phyloP scores from a whole-genome alignment of 2,329 filamentous ascomycete genomes.

The Aphanoascus verrucosus region DNA sequence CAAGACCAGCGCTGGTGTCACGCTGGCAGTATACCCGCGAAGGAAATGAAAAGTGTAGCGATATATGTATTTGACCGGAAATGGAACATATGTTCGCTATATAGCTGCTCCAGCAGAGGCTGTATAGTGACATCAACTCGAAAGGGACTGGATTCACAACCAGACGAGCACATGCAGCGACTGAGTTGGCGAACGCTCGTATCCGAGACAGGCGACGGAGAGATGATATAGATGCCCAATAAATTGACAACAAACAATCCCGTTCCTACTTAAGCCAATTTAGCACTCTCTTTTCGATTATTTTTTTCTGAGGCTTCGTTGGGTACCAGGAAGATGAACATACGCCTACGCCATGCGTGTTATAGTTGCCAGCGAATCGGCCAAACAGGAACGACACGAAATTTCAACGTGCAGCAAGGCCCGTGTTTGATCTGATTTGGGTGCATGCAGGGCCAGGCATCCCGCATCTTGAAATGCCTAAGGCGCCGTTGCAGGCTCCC shows the following conservation, averaged over 20 bases:
- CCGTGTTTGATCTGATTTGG: not conserved
- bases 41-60: conserved; percentile 1
- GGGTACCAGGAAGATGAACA: not conserved
- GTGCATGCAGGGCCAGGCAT: not conserved
- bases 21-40: conserved; percentile 2
- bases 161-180: conserved; percentile 3
- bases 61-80: not conserved
- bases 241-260: not conserved
- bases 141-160: conserved; percentile 5
- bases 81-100: conserved; percentile 3
- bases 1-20: not conserved
- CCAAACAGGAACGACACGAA: not conserved
- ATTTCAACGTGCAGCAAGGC: not conserved
- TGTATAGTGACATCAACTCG: conserved; percentile 7
- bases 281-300: not conserved
- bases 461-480: not conserved
- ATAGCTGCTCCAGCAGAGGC: conserved; percentile 1
- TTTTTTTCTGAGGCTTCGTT: conserved; percentile 1
- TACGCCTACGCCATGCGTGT: not conserved
- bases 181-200: conserved; percentile 9
- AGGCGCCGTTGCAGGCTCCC: not conserved
- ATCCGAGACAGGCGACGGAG: conserved; percentile 1
- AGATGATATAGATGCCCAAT: conserved; percentile 6
- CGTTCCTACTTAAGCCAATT: not conserved
- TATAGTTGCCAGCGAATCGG: conserved; percentile 3